A percentile compares a stretch with the other conserved stretches of the same genome.
phyloP scores from a whole-genome alignment of 768 basidiomycete species.

The Termitomyces heimii region DNA sequence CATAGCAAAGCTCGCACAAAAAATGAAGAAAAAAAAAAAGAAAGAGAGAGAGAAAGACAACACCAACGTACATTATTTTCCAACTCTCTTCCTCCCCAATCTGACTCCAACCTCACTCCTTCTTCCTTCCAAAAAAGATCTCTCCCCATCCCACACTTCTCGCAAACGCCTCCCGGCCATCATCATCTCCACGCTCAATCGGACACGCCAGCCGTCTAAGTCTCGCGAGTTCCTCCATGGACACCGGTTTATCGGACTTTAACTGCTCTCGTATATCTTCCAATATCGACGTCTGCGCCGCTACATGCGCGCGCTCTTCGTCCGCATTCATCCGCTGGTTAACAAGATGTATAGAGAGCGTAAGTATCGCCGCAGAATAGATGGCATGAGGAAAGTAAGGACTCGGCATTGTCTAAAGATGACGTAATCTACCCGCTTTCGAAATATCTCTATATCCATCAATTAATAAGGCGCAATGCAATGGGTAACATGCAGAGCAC shows the following conservation, averaged over 20 bases:
- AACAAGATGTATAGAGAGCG: conserved; percentile 63
- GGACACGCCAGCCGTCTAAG: conserved; percentile 48
- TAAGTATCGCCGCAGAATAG: conserved; percentile 60
- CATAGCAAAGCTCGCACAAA: too few species aligned
- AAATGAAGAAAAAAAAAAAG: neutral
- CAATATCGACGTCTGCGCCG: conserved; percentile 59
- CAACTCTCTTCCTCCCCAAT: conserved; percentile 31
- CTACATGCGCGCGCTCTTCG: conserved; percentile 47
- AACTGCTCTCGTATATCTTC: conserved; percentile 52
- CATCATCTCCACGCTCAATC: conserved; percentile 1
- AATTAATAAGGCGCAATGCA: too few species aligned
- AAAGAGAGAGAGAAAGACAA: too few species aligned
- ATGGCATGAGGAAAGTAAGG: conserved; percentile 58
- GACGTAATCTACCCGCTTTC: conserved; percentile 11
- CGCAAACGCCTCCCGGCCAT: conserved; percentile 4
- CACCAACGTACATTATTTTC: conserved; percentile 26
- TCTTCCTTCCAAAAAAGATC: conserved; percentile 39
- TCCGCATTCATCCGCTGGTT: conserved; percentile 41
- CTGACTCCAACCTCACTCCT: conserved; percentile 19
- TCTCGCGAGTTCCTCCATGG: conserved; percentile 45
- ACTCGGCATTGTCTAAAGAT: conserved; percentile 12
- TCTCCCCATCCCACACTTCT: conserved; percentile 42
- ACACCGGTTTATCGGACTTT: conserved; percentile 36
- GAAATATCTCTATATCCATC: neutral
- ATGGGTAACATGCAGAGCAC: too few species aligned